Evolutionary conservation across 2,329 filamentous ascomycete genomes (phyloP).

Genomic region (Neopestalotiopsis clavispora): DNA sequence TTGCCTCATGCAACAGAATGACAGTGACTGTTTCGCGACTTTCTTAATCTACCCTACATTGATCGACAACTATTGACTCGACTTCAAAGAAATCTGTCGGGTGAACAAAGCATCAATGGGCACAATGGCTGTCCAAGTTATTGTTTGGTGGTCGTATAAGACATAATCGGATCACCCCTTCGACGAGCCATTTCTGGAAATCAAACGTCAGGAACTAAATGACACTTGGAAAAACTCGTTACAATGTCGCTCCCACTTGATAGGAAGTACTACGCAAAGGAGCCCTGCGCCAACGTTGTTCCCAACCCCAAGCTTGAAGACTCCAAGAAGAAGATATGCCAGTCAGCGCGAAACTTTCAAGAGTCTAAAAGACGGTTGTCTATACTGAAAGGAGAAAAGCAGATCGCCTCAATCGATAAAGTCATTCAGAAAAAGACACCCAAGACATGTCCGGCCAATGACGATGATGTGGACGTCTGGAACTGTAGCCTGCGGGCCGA

Average conservation of each 20-base stretch:
- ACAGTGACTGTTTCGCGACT: background rate
- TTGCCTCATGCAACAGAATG: background rate
- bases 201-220: no score
- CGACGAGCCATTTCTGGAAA: background rate
- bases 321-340: background rate
- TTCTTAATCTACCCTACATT: background rate
- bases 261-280: constrained; percentile 3
- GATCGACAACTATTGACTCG: accelerated
- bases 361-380: background rate
- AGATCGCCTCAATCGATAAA: background rate
- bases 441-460: background rate
- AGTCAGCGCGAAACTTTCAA: background rate
- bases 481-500: background rate
- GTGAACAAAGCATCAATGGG: background rate
- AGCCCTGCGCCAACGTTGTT: background rate
- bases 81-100: background rate
- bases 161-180: background rate
- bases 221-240: no score
- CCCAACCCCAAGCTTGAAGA: background rate
- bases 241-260: background rate
- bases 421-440: background rate
- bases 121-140: background rate
- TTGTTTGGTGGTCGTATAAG: background rate
- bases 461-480: constrained; percentile 2
- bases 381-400: background rate